phyloP scores from a whole-genome alignment of 495 filamentous ascomycete species.

The Pyrenopolyporus hunteri region DNA sequence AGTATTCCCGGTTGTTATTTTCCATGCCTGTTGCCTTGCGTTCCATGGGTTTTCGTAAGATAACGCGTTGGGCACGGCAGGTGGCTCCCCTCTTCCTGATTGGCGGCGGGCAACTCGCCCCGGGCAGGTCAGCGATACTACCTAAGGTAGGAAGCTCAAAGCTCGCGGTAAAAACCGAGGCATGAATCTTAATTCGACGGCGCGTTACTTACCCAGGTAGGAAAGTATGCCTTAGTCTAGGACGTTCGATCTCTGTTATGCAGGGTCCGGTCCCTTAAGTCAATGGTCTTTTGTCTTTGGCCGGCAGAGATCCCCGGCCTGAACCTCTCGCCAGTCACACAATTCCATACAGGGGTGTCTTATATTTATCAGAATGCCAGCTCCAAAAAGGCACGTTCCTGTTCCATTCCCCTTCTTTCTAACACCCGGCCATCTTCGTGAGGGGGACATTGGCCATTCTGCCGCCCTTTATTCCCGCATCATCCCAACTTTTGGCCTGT shows the following conservation, averaged over 20 bases:
- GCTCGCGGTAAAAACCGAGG: neutral
- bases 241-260: neutral
- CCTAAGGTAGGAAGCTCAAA: too few relatives aligned
- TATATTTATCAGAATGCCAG: constrained; percentile 21
- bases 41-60: neutral
- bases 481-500: neutral
- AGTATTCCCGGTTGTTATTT: neutral
- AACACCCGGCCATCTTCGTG: constrained; percentile 4
- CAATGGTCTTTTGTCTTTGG: neutral
- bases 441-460: constrained; percentile 5
- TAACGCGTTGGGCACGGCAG: too few relatives aligned
- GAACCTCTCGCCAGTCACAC: neutral
- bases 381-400: neutral
- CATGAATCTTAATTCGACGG: constrained; percentile 10
- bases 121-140: neutral
- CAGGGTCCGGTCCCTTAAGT: neutral
- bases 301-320: neutral
- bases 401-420: neutral
- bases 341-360: constrained; percentile 10
- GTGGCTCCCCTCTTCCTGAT: neutral
- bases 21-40: neutral
- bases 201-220: neutral
- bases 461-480: neutral
- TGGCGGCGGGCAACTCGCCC: neutral
- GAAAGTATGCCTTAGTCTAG: neutral